Evolutionary conservation across 495 filamentous ascomycete genomes (phyloP).

Genomic region (Xylaria telfairii): DNA sequence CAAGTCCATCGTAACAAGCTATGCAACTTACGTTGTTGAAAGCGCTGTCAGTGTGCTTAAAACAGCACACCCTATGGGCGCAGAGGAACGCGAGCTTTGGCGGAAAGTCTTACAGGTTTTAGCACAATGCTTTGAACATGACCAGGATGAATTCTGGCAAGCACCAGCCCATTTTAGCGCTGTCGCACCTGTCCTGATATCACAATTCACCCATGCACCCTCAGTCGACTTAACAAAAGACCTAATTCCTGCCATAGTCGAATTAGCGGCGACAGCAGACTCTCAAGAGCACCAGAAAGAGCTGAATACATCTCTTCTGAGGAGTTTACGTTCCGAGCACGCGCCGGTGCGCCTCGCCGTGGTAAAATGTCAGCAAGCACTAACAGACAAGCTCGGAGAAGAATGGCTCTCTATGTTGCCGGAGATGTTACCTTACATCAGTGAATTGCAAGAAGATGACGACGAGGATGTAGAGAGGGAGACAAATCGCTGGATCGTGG

Average conservation of each 20-base stretch:
- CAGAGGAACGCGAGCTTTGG: conserved; percentile 65
- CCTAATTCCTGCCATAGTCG: conserved; percentile 66
- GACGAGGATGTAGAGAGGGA: conserved; percentile 90
- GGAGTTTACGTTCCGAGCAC: conserved; percentile 73
- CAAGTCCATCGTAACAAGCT: conserved; percentile 92
- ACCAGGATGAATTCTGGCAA: conserved; percentile 86
- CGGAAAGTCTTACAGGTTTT: conserved; percentile 69
- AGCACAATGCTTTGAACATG: conserved; percentile 75
- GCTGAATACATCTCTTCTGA: conserved; percentile 76
- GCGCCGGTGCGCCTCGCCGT: conserved; percentile 74
- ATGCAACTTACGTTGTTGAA: conserved; percentile 84
- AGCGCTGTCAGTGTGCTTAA: conserved; percentile 69
- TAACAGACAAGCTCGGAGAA: conserved; percentile 81
- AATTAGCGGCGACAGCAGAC: conserved; percentile 78
- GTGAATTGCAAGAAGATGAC: conserved; percentile 93
- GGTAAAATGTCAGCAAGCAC: conserved; percentile 74
- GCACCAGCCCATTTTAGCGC: conserved; percentile 79
- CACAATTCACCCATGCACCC: conserved; percentile 68
- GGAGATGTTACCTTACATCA: conserved; percentile 94
- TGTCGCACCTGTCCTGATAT: conserved; percentile 70
- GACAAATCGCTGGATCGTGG: conserved; percentile 82
- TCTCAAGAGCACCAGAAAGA: conserved; percentile 88
- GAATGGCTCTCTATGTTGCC: conserved; percentile 90
- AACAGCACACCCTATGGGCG: conserved; percentile 53
- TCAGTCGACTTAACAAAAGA: conserved; percentile 44